phyloP scores from a whole-genome alignment of 2,329 filamentous ascomycete species.

The Hypoxylon sp. region DNA sequence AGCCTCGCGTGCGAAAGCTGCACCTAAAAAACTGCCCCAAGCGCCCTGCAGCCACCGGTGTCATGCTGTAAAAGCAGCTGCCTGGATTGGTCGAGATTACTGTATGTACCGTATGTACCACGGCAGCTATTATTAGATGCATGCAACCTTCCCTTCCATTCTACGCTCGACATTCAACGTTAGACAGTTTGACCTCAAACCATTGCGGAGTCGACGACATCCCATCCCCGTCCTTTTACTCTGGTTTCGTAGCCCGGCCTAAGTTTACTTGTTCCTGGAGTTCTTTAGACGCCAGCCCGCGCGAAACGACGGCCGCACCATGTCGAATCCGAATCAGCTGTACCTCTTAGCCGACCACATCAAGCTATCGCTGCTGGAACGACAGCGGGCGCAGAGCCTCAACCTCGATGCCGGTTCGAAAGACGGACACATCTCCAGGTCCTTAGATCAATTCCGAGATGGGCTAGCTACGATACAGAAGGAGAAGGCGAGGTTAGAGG shows the following conservation, averaged over 20 bases:
- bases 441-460: slow-evolving; percentile 85
- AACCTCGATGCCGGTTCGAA: slow-evolving; percentile 83
- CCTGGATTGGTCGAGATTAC: slow-evolving; percentile 16
- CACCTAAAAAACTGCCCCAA: not conserved
- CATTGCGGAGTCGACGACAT: slow-evolving; percentile 9
- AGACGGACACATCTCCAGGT: slow-evolving; percentile 89
- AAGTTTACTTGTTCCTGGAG: slow-evolving; percentile 11
- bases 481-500: slow-evolving; percentile 72
- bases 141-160: slow-evolving; percentile 1
- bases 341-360: slow-evolving; percentile 96
- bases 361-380: slow-evolving; percentile 93
- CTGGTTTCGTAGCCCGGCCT: slow-evolving; percentile 3
- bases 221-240: slow-evolving; percentile 4
- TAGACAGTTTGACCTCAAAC: slow-evolving; percentile 27
- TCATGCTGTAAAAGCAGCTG: slow-evolving; percentile 16
- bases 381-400: slow-evolving; percentile 84
- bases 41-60: slow-evolving; percentile 18
- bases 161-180: slow-evolving; percentile 2
- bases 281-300: slow-evolving; percentile 9
- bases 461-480: slow-evolving; percentile 78
- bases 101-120: slow-evolving; percentile 10
- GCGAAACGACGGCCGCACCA: slow-evolving; percentile 47
- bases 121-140: slow-evolving; percentile 38
- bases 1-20: slow-evolving; percentile 32
- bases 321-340: slow-evolving; percentile 78